Evolutionary conservation across 2,329 filamentous ascomycete species (phyloP).

Genomic region (Aspergillus pseudoviridinutans): DNA sequence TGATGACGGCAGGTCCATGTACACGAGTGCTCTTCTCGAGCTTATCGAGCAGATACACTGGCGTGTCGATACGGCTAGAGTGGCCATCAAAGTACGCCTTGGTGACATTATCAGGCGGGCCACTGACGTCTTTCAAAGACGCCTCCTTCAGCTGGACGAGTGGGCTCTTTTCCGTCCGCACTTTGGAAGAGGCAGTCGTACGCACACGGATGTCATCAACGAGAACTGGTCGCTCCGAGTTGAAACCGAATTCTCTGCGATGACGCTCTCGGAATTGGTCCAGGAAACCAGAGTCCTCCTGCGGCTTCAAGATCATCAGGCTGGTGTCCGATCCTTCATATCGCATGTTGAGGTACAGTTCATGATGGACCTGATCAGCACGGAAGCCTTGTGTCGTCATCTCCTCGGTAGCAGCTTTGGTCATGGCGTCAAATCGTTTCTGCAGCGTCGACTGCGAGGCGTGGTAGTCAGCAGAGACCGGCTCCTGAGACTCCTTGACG

Average conservation of each 20-base stretch:
- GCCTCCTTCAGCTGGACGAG: slow-evolving; percentile 61
- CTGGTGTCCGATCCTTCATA: slow-evolving; percentile 51
- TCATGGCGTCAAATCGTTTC: slow-evolving; percentile 71
- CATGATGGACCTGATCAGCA: slow-evolving; percentile 36
- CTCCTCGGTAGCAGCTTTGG: slow-evolving; percentile 51
- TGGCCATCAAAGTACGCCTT: slow-evolving; percentile 36
- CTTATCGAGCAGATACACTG: slow-evolving; percentile 33
- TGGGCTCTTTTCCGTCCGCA: slow-evolving; percentile 60
- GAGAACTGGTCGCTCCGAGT: slow-evolving; percentile 76
- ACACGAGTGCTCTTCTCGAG: slow-evolving; percentile 32
- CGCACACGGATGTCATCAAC: slow-evolving; percentile 86
- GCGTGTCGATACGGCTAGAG: slow-evolving; percentile 28
- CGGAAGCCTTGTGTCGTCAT: slow-evolving; percentile 44
- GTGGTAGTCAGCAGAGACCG: slow-evolving; percentile 53
- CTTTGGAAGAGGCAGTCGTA: slow-evolving; percentile 66
- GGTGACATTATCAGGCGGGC: slow-evolving; percentile 51
- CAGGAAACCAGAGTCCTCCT: slow-evolving; percentile 77
- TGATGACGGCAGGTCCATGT: slow-evolving; percentile 74
- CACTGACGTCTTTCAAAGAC: slow-evolving; percentile 51
- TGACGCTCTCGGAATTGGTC: slow-evolving; percentile 81
- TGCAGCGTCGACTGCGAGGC: slow-evolving; percentile 47
- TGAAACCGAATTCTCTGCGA: slow-evolving; percentile 89
- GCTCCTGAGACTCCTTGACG: slow-evolving; percentile 75
- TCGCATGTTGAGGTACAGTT: slow-evolving; percentile 46
- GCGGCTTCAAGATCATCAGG: slow-evolving; percentile 54